Evolutionary conservation across 2,329 filamentous ascomycete species (phyloP), one percentile per base, ranked within the genome.

Genomic region (Pleoardoris graminearum): DNA sequence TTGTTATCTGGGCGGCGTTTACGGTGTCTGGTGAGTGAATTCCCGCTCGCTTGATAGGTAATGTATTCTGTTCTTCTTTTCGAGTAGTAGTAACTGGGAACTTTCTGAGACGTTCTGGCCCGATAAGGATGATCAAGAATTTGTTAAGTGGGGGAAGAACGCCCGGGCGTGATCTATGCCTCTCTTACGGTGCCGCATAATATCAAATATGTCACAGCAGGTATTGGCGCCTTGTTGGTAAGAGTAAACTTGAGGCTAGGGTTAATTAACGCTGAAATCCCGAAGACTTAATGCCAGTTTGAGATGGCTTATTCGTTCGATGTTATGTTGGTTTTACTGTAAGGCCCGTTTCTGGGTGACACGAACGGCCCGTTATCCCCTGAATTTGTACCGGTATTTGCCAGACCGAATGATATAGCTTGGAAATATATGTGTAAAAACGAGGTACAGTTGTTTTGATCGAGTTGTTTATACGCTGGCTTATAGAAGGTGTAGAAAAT

Each of bases 211-310:
- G 11, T 7, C 11, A 19, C 35, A 10, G 35, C 35, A 5, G 35
- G 35, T 7, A 37, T 37, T 21, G 19, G 35, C 16, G 35, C 35
- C 4, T 21, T 37, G 17, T 21, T 37, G n/a, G 35, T 37, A 12
- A 37, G 35, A 37, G 35, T 16, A 21, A 37, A 37, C 17, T 37
- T 37, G n/a, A 37, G 11, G 17, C 6, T 5, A 17, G 35, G 35
- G 6, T 3, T 37, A 6, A 12, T 16, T 12, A 21, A 6, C 7
- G 35, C 11, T 7, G 17, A 37, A 21, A 21, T 73, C 3, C 67
- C 70, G 1, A 42, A 55, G 17, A 68, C 68, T 25, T 72, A 76
- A 51, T 75, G 74, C 72, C 61, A 70, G 33, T 46, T 65, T 10
- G 73, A 75, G 48, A 56, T 73, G 7, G 51, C 62, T 17, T 54